These are phyloP conservation scores for Paecilomyces variotii DNA, from an alignment of 2,329 filamentous ascomycete genomes.

Conservation along the genomic window DNA sequence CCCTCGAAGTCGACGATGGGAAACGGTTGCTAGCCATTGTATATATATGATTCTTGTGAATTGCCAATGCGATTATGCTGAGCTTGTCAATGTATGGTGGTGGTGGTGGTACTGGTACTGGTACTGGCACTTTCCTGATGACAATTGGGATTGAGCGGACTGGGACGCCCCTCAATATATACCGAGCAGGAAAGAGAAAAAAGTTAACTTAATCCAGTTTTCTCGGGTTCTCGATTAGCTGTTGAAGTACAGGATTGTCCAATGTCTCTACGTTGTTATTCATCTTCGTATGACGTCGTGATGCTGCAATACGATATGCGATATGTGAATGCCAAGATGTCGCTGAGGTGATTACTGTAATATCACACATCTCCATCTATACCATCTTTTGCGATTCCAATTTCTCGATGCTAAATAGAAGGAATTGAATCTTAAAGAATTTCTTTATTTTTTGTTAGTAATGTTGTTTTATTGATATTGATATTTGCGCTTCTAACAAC, in stretches of 20 bases:
- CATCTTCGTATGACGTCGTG: conserved; percentile 20
- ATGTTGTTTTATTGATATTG: too few relatives aligned
- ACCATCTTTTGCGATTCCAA: too few relatives aligned
- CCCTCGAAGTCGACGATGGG: conserved; percentile 7
- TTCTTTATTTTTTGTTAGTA: too few relatives aligned
- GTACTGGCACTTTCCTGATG: background rate
- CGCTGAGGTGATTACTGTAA: background rate
- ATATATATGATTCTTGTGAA: background rate
- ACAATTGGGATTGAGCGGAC: background rate
- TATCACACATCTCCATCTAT: too few relatives aligned
- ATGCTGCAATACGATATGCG: conserved; percentile 16
- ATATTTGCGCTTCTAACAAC: too few relatives aligned
- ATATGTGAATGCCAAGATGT: background rate
- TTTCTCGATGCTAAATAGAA: too few relatives aligned
- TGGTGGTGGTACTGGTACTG: too few relatives aligned
- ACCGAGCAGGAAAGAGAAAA: background rate
- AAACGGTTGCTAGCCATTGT: conserved; percentile 10
- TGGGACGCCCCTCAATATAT: background rate
- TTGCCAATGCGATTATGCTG: background rate
- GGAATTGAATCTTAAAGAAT: too few relatives aligned
- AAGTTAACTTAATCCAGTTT: background rate
- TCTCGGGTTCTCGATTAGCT: background rate
- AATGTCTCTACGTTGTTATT: background rate
- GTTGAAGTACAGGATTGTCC: background rate
- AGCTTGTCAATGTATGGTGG: background rate